A percentile compares a stretch with the other conserved stretches of the same genome.
phyloP scores from a whole-genome alignment of 208 protist genomes.

The Leishmania gerbilli region DNA sequence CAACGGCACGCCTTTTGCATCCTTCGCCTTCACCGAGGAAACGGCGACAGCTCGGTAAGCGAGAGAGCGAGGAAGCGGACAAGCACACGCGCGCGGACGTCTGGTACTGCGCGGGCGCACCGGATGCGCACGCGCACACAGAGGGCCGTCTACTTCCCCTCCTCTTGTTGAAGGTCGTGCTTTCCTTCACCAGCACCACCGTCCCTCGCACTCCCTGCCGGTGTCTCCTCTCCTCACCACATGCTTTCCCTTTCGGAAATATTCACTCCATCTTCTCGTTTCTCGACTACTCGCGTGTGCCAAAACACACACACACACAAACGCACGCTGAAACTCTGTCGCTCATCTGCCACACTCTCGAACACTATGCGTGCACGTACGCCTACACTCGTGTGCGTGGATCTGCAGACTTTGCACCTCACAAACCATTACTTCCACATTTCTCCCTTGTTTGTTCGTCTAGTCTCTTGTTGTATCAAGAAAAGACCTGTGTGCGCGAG shows the following conservation, averaged over 20 bases:
- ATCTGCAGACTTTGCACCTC: neutral
- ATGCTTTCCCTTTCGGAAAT: neutral
- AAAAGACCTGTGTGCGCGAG: neutral
- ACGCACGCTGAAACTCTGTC: neutral
- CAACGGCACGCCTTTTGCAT: neutral
- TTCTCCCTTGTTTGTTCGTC: neutral
- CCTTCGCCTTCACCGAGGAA: neutral
- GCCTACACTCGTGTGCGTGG: neutral
- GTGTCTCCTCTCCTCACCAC: constrained; percentile 1
- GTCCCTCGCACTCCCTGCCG: neutral
- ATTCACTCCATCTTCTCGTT: neutral
- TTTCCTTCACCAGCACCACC: neutral
- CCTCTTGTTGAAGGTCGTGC: neutral
- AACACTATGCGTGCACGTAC: neutral
- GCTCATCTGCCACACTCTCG: neutral
- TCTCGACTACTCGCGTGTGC: neutral
- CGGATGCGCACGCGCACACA: neutral
- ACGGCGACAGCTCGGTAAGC: neutral
- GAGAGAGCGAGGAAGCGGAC: neutral
- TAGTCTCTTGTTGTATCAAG: neutral
- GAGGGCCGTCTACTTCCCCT: neutral
- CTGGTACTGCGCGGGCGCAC: neutral
- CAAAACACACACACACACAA: neutral
- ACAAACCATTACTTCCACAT: neutral
- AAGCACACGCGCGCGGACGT: neutral